Base-by-base conservation (phyloP, 495 filamentous ascomycete genomes). In the Neurospora sp. region DNA sequence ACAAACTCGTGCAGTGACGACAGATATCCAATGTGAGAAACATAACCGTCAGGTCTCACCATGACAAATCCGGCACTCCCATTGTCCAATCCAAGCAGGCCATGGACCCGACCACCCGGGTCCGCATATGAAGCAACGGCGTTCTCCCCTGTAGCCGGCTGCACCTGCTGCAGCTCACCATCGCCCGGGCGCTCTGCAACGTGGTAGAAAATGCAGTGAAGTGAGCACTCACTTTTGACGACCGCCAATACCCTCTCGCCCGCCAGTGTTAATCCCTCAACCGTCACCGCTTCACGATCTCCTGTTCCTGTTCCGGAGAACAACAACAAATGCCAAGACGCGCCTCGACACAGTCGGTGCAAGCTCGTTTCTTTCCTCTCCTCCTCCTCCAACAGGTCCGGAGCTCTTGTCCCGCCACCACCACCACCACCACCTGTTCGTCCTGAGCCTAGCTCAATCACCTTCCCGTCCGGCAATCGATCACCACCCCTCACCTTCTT, bases 41-140 rank as follows among this genome's bases (percentile, higher is more conserved):
- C 72, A 71, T 85, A 81, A 5, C 77, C 73, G 70, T 86, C 84
- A 0, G 84, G 84, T 9, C 83, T 77, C 38, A 84, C 79, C 11
- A 83, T 75, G 37, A 82, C 76, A 73, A 81, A 84, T 0, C 79
- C 78, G 0, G 81, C 73, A 59, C 72, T 66, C 5, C 53, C 53
- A 66, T 20, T 72, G 5, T 74, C 73, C 69, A 81, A 81, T 3
- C 84, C 83, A 42, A 82, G 84, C 11, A 75, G 71, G 6, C 68
- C 7, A 72, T 84, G 81, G 11, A 82, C n/a, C 16, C 38, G 71
- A 14, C 78, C 81, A 6, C 74, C 79, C 11, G 68, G 22, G 61
- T 85, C 83, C 8, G 68, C 37, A 71, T 81, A 75, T 69, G 74
- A 66, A 46, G 53, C 27, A 61, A 61, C 53, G 12, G 22, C 27